A percentile compares a stretch with the other conserved stretches of the same genome.
Evolutionary conservation across 2,329 filamentous ascomycete species (phyloP).

Genomic region (Didymella sp.): DNA sequence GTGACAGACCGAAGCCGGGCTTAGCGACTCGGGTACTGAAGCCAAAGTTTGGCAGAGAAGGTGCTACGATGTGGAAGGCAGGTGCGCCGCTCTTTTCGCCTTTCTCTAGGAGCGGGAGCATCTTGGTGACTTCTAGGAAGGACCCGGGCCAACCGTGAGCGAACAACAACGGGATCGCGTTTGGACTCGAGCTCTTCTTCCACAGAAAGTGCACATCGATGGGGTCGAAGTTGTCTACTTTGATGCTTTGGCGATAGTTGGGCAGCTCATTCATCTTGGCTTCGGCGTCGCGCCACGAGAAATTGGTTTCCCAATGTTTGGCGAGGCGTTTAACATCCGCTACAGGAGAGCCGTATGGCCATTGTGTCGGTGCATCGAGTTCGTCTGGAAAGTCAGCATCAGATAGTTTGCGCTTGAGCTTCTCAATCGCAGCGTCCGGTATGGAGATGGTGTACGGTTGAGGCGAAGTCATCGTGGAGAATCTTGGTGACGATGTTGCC

Average conservation of each 20-base stretch:
- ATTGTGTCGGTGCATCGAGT: slow-evolving; percentile 52
- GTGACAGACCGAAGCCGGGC: slow-evolving; percentile 63
- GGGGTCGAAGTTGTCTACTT: slow-evolving; percentile 65
- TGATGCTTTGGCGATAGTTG: slow-evolving; percentile 63
- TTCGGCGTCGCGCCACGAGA: slow-evolving; percentile 69
- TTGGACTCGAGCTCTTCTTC: slow-evolving; percentile 57
- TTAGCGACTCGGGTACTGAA: slow-evolving; percentile 60
- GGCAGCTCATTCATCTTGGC: slow-evolving; percentile 65
- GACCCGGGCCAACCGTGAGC: slow-evolving; percentile 75
- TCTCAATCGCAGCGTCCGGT: slow-evolving; percentile 56
- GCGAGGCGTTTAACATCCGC: slow-evolving; percentile 66
- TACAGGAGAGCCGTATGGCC: slow-evolving; percentile 67
- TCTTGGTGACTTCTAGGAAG: slow-evolving; percentile 70
- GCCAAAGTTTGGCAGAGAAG: slow-evolving; percentile 63
- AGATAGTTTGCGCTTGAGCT: slow-evolving; percentile 64
- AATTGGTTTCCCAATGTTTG: slow-evolving; percentile 62
- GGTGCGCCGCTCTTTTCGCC: slow-evolving; percentile 49
- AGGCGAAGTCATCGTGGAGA: slow-evolving; percentile 18
- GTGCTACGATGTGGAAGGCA: slow-evolving; percentile 61
- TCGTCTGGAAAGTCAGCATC: slow-evolving; percentile 65
- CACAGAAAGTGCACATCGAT: slow-evolving; percentile 71
- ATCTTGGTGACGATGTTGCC: too few species aligned
- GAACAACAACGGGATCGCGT: slow-evolving; percentile 70
- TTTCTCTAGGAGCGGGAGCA: slow-evolving; percentile 58
- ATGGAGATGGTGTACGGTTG: slow-evolving; percentile 40